Evolutionary conservation across 208 protist species (phyloP).

Genomic region (Phytomonas sp.): DNA sequence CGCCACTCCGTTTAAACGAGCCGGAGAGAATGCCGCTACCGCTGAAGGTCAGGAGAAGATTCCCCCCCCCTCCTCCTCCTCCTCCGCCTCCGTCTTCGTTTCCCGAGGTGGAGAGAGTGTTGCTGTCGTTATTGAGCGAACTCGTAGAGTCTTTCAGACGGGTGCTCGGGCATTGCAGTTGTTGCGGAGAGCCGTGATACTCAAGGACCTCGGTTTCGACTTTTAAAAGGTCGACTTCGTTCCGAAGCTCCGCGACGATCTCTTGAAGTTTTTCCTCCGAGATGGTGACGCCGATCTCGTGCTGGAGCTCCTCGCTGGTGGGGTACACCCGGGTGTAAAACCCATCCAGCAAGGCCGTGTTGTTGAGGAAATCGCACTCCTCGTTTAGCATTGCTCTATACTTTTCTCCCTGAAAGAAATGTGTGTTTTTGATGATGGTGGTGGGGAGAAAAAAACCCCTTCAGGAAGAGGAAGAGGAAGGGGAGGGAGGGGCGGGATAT

Average conservation of each 20-base stretch:
- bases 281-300: conserved; percentile 19
- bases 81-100: not conserved
- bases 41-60: too few relatives aligned
- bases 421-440: not conserved
- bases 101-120: not conserved
- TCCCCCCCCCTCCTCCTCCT: too few relatives aligned
- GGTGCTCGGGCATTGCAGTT: conserved; percentile 9
- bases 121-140: conserved; percentile 3
- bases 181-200: conserved; percentile 30
- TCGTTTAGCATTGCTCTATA: conserved; percentile 7
- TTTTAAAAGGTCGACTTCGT: conserved; percentile 53
- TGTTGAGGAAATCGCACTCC: conserved; percentile 1
- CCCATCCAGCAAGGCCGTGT: conserved; percentile 42
- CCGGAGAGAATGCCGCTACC: too few relatives aligned
- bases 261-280: conserved; percentile 31
- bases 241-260: conserved; percentile 43
- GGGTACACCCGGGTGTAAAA: conserved; percentile 61
- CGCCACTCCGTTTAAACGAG: too few relatives aligned
- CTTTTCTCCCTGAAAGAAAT: not conserved
- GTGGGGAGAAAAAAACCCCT: too few relatives aligned
- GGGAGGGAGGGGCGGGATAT: too few relatives aligned
- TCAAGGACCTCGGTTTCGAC: conserved; percentile 56
- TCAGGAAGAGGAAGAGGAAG: conserved; percentile 1
- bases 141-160: not conserved
- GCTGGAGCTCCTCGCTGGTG: conserved; percentile 32